Evolutionary conservation across 1,284 basidiomycete species (phyloP), one percentile per base, ranked within the genome.

Genomic region (Irpex sp.): DNA sequence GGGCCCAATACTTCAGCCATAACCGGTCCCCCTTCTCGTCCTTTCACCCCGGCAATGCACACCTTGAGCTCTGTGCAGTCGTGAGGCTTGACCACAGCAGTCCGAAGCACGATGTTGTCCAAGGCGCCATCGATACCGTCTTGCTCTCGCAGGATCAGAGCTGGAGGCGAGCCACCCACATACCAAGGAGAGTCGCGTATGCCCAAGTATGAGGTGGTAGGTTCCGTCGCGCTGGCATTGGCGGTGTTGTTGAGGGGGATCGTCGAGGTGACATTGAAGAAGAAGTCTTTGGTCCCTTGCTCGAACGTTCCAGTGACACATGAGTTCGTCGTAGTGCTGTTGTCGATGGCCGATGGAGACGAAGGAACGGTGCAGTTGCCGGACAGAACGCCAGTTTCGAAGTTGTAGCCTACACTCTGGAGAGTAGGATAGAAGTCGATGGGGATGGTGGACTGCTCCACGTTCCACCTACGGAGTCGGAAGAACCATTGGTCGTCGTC

Each of bases 11-110:
- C 65, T 57, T 66, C 60, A 35, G 65, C 66, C 15, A 62, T 59
- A 31, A 68, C 64, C 5, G 49, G 31, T 4, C 46, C 39, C 5
- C 62, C 64, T 26, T 47, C 33, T 8, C 47, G 50, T 13, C 58
- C 65, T 11, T 54, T 26, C 7, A 59, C 50, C 3, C 67, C 65
- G 8, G 62, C 56, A 5, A 68, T n/a, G 49, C 67, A 68, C 17
- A 68, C 64, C 61, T 67, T 68, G 26, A 68, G 56, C 59, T 64
- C 56, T 11, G 67, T 67, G 47, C 62, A 65, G 49, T 68, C 67
- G 13, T 46, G 55, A 13, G 46, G 53, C 57, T 58, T 59, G 11
- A 62, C 62, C 17, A 67, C 66, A n/a, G 65, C 59, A 5, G 67
- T 67, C 11, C 63, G 58, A 4, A 66, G 51, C 7, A 68, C 62